Conservation (phyloP, 208 protist species). For the Wallacemonas sp. region DNA sequence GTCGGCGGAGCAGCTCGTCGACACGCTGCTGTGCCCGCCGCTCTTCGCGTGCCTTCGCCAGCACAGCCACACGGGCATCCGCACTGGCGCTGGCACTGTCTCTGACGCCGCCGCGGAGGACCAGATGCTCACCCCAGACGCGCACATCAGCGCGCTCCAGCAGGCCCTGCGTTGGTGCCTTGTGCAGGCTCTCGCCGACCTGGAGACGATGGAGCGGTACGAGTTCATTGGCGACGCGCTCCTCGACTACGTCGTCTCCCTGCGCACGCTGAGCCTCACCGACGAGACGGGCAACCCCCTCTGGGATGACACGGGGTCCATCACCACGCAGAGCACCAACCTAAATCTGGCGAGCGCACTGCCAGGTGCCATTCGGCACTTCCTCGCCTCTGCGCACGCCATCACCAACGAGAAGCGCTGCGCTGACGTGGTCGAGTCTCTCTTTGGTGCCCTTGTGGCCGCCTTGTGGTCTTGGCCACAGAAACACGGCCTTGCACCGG, state of each 20-base stretch:
- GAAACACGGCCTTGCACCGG: conserved; percentile 1
- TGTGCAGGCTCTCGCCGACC: conserved; percentile 28
- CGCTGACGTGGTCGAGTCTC: conserved; percentile 50
- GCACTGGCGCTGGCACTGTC: too few relatives aligned
- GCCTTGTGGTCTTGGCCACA: conserved; percentile 49
- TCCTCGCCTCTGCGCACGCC: conserved; percentile 23
- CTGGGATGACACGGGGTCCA: conserved; percentile 15
- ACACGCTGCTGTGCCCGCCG: conserved; percentile 16
- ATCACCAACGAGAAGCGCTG: conserved; percentile 41
- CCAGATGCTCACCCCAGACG: not conserved
- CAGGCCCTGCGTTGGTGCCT: conserved; percentile 29
- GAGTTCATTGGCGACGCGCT: conserved; percentile 60
- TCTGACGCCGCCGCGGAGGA: not conserved
- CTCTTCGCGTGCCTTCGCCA: conserved; percentile 5
- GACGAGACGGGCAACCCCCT: conserved; percentile 3
- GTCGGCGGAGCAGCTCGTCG: conserved; percentile 18
- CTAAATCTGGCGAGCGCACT: conserved; percentile 25
- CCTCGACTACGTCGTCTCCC: conserved; percentile 45
- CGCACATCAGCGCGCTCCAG: conserved; percentile 10
- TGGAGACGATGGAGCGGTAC: conserved; percentile 28
- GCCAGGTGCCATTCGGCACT: conserved; percentile 25
- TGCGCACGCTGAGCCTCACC: conserved; percentile 20
- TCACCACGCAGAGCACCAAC: conserved; percentile 25
- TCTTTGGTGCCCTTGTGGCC: conserved; percentile 52
- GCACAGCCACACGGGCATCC: not conserved